A percentile compares a stretch with the other conserved stretches of the same genome.
Evolutionary conservation across 2,329 filamentous ascomycete genomes (phyloP).

Genomic region (Colletotrichum sp.): DNA sequence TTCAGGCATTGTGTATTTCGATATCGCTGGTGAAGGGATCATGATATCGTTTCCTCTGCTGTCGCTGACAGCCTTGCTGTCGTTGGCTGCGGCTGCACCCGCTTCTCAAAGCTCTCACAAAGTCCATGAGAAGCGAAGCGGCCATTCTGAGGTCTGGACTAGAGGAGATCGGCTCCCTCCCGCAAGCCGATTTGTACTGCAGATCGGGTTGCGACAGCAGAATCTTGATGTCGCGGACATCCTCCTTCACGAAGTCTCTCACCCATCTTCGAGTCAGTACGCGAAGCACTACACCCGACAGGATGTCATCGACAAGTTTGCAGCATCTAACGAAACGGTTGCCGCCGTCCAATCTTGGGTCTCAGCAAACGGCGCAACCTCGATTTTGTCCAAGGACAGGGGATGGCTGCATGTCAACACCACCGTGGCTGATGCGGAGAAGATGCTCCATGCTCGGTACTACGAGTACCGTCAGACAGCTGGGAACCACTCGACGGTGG

Average conservation of each 20-base stretch:
- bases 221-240: background rate
- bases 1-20: background rate
- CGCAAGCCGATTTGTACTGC: background rate
- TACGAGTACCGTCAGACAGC: background rate
- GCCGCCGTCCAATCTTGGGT: background rate
- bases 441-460: background rate
- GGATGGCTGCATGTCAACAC: background rate
- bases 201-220: background rate
- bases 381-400: background rate
- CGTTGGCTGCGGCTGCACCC: background rate
- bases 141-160: background rate
- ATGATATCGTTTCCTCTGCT: background rate
- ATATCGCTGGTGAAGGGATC: background rate
- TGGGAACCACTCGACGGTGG: background rate
- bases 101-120: background rate
- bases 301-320: background rate
- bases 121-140: background rate
- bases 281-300: background rate
- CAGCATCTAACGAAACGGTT: background rate
- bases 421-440: background rate
- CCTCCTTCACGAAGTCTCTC: background rate
- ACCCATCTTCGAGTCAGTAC: background rate
- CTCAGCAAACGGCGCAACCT: background rate
- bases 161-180: background rate
- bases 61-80: background rate